Evolutionary conservation across 768 basidiomycete genomes (phyloP), one percentile per base, ranked within the genome.

Genomic region (Xanthoconium stramineum): DNA sequence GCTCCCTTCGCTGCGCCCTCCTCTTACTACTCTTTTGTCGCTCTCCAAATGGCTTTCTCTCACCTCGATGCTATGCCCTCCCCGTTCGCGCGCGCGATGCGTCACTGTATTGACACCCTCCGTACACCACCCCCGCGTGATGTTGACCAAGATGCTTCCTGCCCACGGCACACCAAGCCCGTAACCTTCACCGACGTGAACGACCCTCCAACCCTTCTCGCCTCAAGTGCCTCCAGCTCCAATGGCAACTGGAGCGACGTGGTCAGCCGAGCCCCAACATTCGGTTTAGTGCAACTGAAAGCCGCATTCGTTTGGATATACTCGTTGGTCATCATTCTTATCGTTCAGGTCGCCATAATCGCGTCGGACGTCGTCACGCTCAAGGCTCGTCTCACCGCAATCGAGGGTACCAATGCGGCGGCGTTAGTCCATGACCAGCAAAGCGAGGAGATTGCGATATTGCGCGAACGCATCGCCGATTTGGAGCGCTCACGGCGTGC

Each of bases 321-420:
- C 42, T 52, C 48, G n/a, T 14, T 62, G 32, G 44, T 60, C 44
- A 5, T 12, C 7, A 6, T 38, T 0, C 55, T 66, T 1, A 29
- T 58, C 39, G 11, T 47, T 15, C 57, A 53, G 50, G 40, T 59
- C 20, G 6, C 48, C 7, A 6, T 37, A 20, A 38, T 59, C 6
- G 57, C 54, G 6, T 62, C 56, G 32, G 58, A 56, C 3, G 35
- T 69, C 33, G 52, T 59, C 17, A 50, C 50, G 0, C 62, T 68
- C 50, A 56, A 58, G 59, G 52, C 61, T 52, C 62, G 68, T 15
- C 24, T 67, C 20, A 32, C 50, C 17, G 43, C 33, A 6, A 45
- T 63, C 44, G 68, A 68, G 45, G 52, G 50, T 11, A 46, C 30
- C 0, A 53, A 42, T 37, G 5, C 48, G 3, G 32, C 32, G 1